These are phyloP conservation scores for Batkoa obscura DNA, from an alignment of 371 early-diverging fungal genomes.

Conservation along the genomic window DNA sequence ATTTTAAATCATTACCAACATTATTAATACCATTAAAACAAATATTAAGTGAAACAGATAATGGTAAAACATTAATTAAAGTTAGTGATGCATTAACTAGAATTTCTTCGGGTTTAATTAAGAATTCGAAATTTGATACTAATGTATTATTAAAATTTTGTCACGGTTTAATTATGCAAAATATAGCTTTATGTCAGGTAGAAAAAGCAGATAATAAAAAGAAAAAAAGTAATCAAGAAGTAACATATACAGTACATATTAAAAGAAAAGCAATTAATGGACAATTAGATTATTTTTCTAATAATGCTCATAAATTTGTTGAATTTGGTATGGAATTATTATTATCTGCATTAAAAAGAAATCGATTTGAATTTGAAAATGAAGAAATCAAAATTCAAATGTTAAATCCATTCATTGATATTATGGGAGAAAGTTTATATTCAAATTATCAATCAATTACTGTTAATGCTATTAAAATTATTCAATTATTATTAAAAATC, in stretches of 20 bases:
- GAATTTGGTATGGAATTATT: slow-evolving; percentile 78
- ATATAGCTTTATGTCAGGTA: slow-evolving; percentile 27
- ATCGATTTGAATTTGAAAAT: slow-evolving; percentile 28
- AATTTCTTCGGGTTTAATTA: slow-evolving; percentile 53
- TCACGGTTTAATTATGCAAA: slow-evolving; percentile 65
- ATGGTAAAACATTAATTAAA: slow-evolving; percentile 43
- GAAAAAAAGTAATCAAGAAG: slow-evolving; percentile 14
- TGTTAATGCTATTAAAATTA: slow-evolving; percentile 34
- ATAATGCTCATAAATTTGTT: slow-evolving; percentile 75
- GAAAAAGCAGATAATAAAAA: slow-evolving; percentile 16
- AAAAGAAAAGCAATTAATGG: slow-evolving; percentile 24
- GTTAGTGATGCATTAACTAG: slow-evolving; percentile 59
- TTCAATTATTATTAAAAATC: slow-evolving; percentile 31
- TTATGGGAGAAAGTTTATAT: slow-evolving; percentile 61
- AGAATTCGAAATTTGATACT: slow-evolving; percentile 45
- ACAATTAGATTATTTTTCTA: slow-evolving; percentile 31
- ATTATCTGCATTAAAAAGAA: slow-evolving; percentile 40
- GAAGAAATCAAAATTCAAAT: slow-evolving; percentile 26
- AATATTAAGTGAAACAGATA: slow-evolving; percentile 63
- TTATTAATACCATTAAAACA: slow-evolving; percentile 72
- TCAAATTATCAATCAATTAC: slow-evolving; percentile 54
- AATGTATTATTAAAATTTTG: slow-evolving; percentile 55
- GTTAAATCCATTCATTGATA: slow-evolving; percentile 58
- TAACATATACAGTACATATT: slow-evolving; percentile 49
- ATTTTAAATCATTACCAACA: slow-evolving; percentile 35